Percentiles rank a stretch among this genome's conserved stretches.
These are phyloP conservation scores for Berberis vulgaris DNA, from an alignment of 164 flowering plant genomes.

Conservation along the genomic window DNA sequence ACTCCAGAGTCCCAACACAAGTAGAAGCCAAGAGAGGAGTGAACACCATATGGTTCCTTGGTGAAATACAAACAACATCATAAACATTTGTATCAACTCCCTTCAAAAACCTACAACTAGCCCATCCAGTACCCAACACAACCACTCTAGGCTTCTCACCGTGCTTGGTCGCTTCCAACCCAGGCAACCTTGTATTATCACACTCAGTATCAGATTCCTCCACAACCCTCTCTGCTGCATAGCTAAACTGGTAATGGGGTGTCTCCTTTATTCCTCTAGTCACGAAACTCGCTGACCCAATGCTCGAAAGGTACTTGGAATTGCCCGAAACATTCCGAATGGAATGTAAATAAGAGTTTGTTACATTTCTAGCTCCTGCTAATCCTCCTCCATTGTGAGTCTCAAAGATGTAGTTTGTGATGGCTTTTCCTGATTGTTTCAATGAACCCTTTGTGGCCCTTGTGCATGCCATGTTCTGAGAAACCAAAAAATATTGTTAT, in stretches of 20 bases:
- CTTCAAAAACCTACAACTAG: slow-evolving; percentile 76
- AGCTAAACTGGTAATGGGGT: slow-evolving; percentile 31
- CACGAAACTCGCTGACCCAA: slow-evolving; percentile 15
- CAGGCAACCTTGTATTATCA: slow-evolving; percentile 24
- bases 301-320: slow-evolving; percentile 16
- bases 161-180: slow-evolving; percentile 59
- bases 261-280: slow-evolving; percentile 44
- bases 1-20: slow-evolving; percentile 86
- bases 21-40: slow-evolving; percentile 93
- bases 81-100: slow-evolving; percentile 64
- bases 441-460: slow-evolving; percentile 39
- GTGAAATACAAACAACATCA: slow-evolving; percentile 82
- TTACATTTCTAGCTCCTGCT: no score
- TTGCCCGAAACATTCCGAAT: slow-evolving; percentile 9
- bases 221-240: slow-evolving; percentile 25
- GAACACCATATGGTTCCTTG: slow-evolving; percentile 92
- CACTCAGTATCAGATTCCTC: slow-evolving; percentile 41
- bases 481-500: background rate
- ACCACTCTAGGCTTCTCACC: slow-evolving; percentile 83
- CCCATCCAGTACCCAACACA: slow-evolving; percentile 88
- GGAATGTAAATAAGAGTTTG: slow-evolving; percentile 10
- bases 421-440: slow-evolving; percentile 32
- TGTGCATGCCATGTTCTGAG: slow-evolving; percentile 38
- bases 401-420: slow-evolving; percentile 15
- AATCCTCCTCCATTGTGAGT: background rate